Base-by-base conservation (phyloP, 768 basidiomycete species). In the Rhodocollybia butyracea region DNA sequence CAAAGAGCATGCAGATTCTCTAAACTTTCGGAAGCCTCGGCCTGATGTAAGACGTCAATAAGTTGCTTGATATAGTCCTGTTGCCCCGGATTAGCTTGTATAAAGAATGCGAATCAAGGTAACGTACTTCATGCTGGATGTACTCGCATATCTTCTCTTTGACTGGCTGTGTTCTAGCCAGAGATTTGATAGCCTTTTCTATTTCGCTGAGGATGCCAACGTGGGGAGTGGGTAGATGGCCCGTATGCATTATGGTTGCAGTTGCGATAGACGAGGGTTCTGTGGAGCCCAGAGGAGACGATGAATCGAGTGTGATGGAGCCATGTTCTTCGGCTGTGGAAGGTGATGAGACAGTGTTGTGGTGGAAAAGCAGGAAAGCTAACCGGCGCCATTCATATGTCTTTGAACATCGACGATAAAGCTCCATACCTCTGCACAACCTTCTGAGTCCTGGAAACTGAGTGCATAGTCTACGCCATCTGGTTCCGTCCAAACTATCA, bases 401-500 rank as follows among this genome's bases (percentile, higher is more conserved):
- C 85, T 80, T 69, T 94, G 92, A 30, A 98, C 92, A 65, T 96
- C 92, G 59, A 82, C 74, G 62, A 99, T 96, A 69, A 98, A 99
- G 63, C 89, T 90, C 96, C 97, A 99, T 46, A 98, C 91, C 74
- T 98, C 94, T 30, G 86, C 80, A 62, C 96, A 99, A 29, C 95
- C 97, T 59, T 94, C 91, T 1, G 91, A 83, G 63, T 98, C 96
- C 66, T 98, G 96, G 63, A 99, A 99, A 63, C 94, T 96, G 51
- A 99, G 77, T 2, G 96, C 96, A 66, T 97, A 95, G 70, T 99
- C 97, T 34, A 89, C 85, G 27, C 92, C 91, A 59, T 91, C 88
- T 1, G 92, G 90, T 68, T 98, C 96, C 3, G 96, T 98, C 97
- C 97, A 99, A 19, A 98, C 96, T 62, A 99, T 98, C 46, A 99